These are phyloP conservation scores for Rostrohypoxylon terebratum DNA, from an alignment of 495 filamentous ascomycete species.

Conservation along the genomic window DNA sequence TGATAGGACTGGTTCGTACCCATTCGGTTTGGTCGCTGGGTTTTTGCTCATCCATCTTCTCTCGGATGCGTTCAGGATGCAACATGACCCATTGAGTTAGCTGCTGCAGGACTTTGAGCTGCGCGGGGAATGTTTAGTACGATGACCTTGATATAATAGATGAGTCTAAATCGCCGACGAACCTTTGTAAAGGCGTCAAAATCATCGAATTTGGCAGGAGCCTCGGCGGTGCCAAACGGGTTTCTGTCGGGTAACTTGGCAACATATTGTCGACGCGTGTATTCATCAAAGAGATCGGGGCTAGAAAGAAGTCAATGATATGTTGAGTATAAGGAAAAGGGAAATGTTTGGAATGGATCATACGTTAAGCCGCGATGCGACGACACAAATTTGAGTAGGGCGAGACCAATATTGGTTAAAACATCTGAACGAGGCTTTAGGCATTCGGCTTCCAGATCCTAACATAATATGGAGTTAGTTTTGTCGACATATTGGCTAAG, in stretches of 20 bases:
- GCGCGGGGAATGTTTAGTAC: constrained; percentile 22
- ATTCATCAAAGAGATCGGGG: constrained; percentile 91
- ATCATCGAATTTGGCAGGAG: constrained; percentile 75
- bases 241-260: constrained; percentile 83
- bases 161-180: constrained; percentile 9
- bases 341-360: constrained; percentile 49
- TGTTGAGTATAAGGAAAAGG: constrained; percentile 4
- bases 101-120: constrained; percentile 88
- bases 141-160: background rate
- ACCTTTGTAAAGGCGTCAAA: constrained; percentile 87
- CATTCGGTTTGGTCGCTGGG: constrained; percentile 85
- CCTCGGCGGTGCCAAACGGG: constrained; percentile 85
- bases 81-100: constrained; percentile 91
- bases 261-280: constrained; percentile 88
- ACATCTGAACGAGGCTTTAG: constrained; percentile 80
- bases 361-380: constrained; percentile 93
- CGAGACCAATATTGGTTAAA: constrained; percentile 84
- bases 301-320: constrained; percentile 58
- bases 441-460: constrained; percentile 93
- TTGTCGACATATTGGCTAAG: constrained; percentile 5
- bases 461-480: constrained; percentile 41
- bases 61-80: constrained; percentile 85
- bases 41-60: constrained; percentile 84
- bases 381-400: constrained; percentile 90
- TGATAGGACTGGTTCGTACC: constrained; percentile 64